Percentiles rank a stretch among this genome's conserved stretches.
Conservation (phyloP, 805 yeast genomes). For the Starmerella gropengiesseri region DNA sequence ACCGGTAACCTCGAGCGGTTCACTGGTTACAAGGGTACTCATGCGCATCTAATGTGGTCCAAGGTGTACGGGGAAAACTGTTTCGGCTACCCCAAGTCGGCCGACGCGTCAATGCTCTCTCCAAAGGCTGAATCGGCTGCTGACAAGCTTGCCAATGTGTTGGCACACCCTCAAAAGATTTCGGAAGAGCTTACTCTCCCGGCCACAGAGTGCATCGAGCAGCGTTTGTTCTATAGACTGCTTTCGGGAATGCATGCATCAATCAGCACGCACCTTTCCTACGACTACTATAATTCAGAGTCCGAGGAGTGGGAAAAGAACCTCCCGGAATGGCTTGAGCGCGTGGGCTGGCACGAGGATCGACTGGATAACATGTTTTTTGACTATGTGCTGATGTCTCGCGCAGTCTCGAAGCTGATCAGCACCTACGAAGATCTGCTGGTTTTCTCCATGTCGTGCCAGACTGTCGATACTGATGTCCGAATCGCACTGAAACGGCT, state of each 20-base stretch:
- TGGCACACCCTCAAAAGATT: conserved; percentile 23
- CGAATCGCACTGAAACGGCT: conserved; percentile 36
- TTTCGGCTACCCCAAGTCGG: conserved; percentile 44
- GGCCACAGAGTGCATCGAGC: conserved; percentile 59
- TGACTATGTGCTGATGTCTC: conserved; percentile 78
- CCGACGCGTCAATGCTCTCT: conserved; percentile 19
- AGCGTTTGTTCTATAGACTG: conserved; percentile 74
- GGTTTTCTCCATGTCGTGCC: conserved; percentile 37
- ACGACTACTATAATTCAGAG: conserved; percentile 60
- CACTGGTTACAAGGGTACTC: conserved; percentile 92
- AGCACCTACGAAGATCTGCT: conserved; percentile 42
- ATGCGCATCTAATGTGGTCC: conserved; percentile 84
- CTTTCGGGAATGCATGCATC: conserved; percentile 93
- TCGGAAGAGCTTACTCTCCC: conserved; percentile 14
- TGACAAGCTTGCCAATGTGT: conserved; percentile 10
- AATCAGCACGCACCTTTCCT: conserved; percentile 82
- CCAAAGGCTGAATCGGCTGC: not conserved
- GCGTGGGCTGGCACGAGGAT: conserved; percentile 86
- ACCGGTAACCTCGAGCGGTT: conserved; percentile 87
- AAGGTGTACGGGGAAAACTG: conserved; percentile 89
- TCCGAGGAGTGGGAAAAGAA: conserved; percentile 81
- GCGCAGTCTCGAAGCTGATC: conserved; percentile 59
- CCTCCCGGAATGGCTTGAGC: conserved; percentile 65
- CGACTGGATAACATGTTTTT: conserved; percentile 81
- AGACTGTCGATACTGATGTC: conserved; percentile 37